Evolutionary conservation across 2,329 filamentous ascomycete species (phyloP), one percentile per base, ranked within the genome.

Genomic region (Phialophora verrucosa): DNA sequence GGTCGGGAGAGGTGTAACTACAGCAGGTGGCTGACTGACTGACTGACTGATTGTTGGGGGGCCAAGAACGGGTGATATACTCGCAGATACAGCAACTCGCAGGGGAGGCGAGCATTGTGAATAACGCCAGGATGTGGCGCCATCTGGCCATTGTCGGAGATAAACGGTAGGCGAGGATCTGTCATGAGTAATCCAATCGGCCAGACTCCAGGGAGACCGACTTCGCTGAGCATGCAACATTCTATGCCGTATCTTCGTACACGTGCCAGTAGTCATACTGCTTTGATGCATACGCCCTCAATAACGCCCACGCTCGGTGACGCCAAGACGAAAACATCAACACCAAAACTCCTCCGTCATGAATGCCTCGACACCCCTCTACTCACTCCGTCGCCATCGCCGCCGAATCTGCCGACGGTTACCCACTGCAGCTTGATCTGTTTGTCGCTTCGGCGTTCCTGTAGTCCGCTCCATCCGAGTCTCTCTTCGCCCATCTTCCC

Each of bases 341-440:
- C 25, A 47, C 38, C 32, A 59, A 58, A 27, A 27, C 11, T 27
- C 35, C 25, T 51, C 8, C 32, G 27, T 29, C 56, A 14, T 49
- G 35, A 66, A 57, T 64, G 49, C 38, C 31, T 67, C 61, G 56
- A 27, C 10, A 49, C 63, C 27, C 31, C 62, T 25, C 54, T 53
- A 23, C 10, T 42, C 29, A 2, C 35, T 50, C 64, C 68, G 3
- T 68, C 68, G 12, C 68, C 78, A 74, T 83, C 81, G 27, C 81
- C 81, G 62, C 80, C 81, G 25, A 78, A 79, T 23, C 80, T 79
- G 7, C 81, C 81, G 17, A 83, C 81, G 0, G 81, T 82, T 27
- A 83, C 81, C 81, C 84, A 85, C 63, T 81, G 81, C 53, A 83
- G 80, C 72, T 84, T 84, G 3, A 76, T 77, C 74, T 82, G 76